Evolutionary conservation across 202 grass and related monocot species (phyloP).

Genomic region (Hordeum pubiflorum): DNA sequence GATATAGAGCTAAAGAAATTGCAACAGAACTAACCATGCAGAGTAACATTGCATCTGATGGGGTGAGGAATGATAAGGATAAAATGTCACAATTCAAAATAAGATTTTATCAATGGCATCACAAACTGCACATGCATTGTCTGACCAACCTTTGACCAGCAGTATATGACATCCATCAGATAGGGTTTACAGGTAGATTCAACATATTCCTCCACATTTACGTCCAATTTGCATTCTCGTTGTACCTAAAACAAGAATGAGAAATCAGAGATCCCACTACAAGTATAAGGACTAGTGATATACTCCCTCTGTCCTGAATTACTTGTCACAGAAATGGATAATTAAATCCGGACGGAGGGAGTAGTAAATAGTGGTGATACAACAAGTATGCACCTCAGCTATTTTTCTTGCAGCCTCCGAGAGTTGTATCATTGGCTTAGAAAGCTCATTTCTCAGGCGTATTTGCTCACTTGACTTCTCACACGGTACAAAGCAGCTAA

Average conservation of each 20-base stretch:
- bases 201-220: constrained; percentile 96
- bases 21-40: neutral
- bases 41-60: constrained; percentile 6
- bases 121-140: neutral
- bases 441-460: constrained; percentile 87
- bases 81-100: neutral
- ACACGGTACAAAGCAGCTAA: constrained; percentile 91
- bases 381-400: constrained; percentile 60
- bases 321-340: no score
- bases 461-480: constrained; percentile 99
- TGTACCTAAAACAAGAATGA: constrained; percentile 59
- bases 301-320: no score
- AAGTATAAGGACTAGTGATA: neutral
- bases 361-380: constrained; percentile 15
- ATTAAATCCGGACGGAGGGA: no score
- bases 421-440: constrained; percentile 79
- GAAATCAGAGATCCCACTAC: constrained; percentile 17
- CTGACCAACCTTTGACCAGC: constrained; percentile 88
- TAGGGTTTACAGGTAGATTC: constrained; percentile 83
- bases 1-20: constrained; percentile 1
- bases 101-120: neutral
- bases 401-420: constrained; percentile 97
- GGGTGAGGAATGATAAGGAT: neutral
- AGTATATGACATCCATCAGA: constrained; percentile 96
- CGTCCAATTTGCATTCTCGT: constrained; percentile 94